Evolutionary conservation across 306 rosid genomes (phyloP).

Genomic region (Hippophae rhamnoides): DNA sequence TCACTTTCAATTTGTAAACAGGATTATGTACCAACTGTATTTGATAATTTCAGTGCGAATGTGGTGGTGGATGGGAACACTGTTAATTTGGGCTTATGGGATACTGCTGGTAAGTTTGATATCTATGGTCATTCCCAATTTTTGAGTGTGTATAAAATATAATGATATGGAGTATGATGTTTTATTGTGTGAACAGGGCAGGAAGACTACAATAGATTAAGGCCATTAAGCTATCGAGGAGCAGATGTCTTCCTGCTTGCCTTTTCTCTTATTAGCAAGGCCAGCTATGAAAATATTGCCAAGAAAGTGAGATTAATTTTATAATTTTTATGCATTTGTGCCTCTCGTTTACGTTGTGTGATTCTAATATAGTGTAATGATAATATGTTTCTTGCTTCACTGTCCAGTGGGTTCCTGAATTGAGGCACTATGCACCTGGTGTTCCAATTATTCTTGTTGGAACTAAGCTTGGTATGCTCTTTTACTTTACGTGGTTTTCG

Average conservation of each 20-base stretch:
- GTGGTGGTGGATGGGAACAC: slow-evolving; percentile 98
- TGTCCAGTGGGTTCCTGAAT: slow-evolving; percentile 85
- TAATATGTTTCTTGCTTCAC: neutral
- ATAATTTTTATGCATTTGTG: neutral
- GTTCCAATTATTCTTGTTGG: slow-evolving; percentile 94
- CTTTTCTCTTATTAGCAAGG: slow-evolving; percentile 95
- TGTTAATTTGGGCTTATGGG: slow-evolving; percentile 94
- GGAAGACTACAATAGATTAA: slow-evolving; percentile 92
- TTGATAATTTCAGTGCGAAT: slow-evolving; percentile 96
- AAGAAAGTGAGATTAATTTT: slow-evolving; percentile 55
- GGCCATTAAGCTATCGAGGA: slow-evolving; percentile 96
- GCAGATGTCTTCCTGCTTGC: slow-evolving; percentile 95
- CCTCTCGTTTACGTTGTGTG: neutral
- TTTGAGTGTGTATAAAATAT: slow-evolving; percentile 1
- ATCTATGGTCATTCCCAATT: neutral
- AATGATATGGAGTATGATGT: slow-evolving; percentile 9
- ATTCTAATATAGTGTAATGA: slow-evolving; percentile 1
- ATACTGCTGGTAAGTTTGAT: slow-evolving; percentile 69
- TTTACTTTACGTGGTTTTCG: slow-evolving; percentile 13
- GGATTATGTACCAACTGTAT: slow-evolving; percentile 97
- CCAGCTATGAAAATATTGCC: slow-evolving; percentile 93
- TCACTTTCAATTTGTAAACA: slow-evolving; percentile 17
- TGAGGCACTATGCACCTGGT: slow-evolving; percentile 98
- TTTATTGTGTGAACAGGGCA: slow-evolving; percentile 54
- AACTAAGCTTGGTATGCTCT: slow-evolving; percentile 89